Evolutionary conservation across 2,329 filamentous ascomycete species (phyloP).

Genomic region (Exserohilum rostratum): DNA sequence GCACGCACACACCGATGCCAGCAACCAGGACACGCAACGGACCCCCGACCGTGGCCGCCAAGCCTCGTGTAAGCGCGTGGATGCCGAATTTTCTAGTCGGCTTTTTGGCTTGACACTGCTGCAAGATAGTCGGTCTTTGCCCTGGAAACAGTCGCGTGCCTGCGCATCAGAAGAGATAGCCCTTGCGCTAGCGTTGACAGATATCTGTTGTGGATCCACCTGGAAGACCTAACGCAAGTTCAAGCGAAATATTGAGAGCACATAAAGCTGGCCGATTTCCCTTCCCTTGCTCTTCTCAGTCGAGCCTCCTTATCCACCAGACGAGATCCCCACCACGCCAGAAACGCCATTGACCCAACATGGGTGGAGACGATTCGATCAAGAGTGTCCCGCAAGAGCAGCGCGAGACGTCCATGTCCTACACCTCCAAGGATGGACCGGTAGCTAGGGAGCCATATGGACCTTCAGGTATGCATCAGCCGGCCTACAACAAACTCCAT

Average conservation of each 20-base stretch:
- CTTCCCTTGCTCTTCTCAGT: background rate
- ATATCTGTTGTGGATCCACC: conserved; percentile 12
- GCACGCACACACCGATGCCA: conserved; percentile 2
- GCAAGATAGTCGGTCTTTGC: background rate
- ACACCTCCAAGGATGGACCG: conserved; percentile 18
- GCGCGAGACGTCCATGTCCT: conserved; percentile 26
- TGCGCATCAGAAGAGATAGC: conserved; percentile 6
- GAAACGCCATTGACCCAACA: conserved; percentile 8
- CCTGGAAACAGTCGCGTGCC: conserved; percentile 1
- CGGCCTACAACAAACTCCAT: background rate
- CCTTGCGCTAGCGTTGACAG: conserved; percentile 13
- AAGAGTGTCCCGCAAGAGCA: conserved; percentile 27
- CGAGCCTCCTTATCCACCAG: background rate
- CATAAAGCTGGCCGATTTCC: conserved; percentile 8
- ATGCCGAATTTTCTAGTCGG: background rate
- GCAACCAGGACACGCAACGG: background rate
- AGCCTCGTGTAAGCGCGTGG: background rate
- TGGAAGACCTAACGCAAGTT: conserved; percentile 8
- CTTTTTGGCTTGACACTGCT: background rate
- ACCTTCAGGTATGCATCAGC: conserved; percentile 31
- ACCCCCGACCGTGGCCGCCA: background rate
- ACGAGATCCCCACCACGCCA: conserved; percentile 3
- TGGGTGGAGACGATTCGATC: conserved; percentile 26
- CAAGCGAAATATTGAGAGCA: conserved; percentile 6
- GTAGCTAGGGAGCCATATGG: conserved; percentile 40